These are phyloP conservation scores for Irpex lacteus DNA, from an alignment of 1,284 basidiomycete genomes.

Conservation along the genomic window DNA sequence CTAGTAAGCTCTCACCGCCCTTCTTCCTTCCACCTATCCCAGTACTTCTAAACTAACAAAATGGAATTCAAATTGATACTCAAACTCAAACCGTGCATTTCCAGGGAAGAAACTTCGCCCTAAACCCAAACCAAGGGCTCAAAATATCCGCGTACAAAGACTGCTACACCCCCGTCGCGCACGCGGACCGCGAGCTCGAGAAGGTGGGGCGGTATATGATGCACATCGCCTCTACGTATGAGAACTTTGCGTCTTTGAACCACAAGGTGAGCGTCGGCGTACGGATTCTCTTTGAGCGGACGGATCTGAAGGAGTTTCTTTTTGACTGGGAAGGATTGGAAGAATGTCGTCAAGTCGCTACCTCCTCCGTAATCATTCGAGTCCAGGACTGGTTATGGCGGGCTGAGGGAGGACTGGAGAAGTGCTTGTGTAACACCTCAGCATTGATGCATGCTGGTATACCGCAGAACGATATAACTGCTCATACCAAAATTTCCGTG, in stretches of 20 bases:
- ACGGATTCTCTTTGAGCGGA: background rate
- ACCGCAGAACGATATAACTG: no score
- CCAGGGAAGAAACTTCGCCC: slow-evolving; percentile 80
- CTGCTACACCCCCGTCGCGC: slow-evolving; percentile 60
- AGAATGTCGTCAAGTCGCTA: slow-evolving; percentile 2
- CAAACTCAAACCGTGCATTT: background rate
- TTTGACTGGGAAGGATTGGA: slow-evolving; percentile 13
- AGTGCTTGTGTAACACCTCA: no score
- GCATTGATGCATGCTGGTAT: no score
- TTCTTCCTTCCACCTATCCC: slow-evolving; percentile 10
- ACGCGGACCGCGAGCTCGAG: slow-evolving; percentile 65
- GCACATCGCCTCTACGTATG: slow-evolving; percentile 45
- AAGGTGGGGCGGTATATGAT: slow-evolving; percentile 65
- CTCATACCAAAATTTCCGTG: no score
- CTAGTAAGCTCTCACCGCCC: slow-evolving; percentile 43
- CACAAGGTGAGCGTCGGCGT: slow-evolving; percentile 48
- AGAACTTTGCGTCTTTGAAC: slow-evolving; percentile 53
- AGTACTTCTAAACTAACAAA: no score
- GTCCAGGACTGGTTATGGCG: no score
- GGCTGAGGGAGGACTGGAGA: no score
- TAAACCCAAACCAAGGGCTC: slow-evolving; percentile 82
- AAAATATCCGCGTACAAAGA: slow-evolving; percentile 83
- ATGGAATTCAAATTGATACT: background rate
- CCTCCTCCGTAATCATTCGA: background rate
- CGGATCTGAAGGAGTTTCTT: background rate